Evolutionary conservation across 768 basidiomycete genomes (phyloP).

Genomic region (Xerocomellus chrysenteron): DNA sequence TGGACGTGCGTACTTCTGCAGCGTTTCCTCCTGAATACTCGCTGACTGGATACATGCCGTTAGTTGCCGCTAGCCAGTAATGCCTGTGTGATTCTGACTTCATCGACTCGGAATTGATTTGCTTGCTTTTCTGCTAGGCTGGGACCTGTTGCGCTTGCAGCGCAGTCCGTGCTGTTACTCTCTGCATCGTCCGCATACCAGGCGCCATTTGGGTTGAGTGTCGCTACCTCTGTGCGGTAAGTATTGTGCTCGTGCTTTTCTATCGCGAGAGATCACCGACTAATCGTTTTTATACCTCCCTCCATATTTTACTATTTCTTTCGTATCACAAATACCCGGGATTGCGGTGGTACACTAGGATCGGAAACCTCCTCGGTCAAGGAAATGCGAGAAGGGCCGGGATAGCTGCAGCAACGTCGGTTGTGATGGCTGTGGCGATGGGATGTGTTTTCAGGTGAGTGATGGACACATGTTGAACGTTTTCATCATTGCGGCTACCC

Average conservation of each 20-base stretch:
- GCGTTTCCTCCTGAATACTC: background rate
- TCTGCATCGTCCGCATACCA: conserved; percentile 79
- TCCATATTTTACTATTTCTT: background rate
- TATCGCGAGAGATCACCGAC: background rate
- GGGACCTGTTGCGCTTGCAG: conserved; percentile 78
- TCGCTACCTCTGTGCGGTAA: conserved; percentile 84
- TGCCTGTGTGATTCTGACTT: background rate
- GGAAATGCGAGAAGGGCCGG: conserved; percentile 70
- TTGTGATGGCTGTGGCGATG: conserved; percentile 66
- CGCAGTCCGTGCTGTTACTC: conserved; percentile 82
- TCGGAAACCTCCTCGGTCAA: conserved; percentile 89
- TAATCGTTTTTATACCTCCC: background rate
- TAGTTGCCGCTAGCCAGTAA: conserved; percentile 57
- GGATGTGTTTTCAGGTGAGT: conserved; percentile 64
- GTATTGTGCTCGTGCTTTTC: conserved; percentile 13
- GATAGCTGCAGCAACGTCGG: conserved; percentile 60
- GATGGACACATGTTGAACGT: background rate
- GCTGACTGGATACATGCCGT: background rate
- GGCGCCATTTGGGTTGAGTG: conserved; percentile 77
- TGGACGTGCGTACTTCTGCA: conserved; percentile 37
- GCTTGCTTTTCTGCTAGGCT: conserved; percentile 45
- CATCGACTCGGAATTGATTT: background rate
- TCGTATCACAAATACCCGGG: background rate
- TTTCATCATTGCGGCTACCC: background rate
- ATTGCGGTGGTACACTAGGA: conserved; percentile 39